Evolutionary conservation across 352 stramenopile genomes (phyloP), one percentile per base, ranked within the genome.

Genomic region (Globisporangium camurandrum): DNA sequence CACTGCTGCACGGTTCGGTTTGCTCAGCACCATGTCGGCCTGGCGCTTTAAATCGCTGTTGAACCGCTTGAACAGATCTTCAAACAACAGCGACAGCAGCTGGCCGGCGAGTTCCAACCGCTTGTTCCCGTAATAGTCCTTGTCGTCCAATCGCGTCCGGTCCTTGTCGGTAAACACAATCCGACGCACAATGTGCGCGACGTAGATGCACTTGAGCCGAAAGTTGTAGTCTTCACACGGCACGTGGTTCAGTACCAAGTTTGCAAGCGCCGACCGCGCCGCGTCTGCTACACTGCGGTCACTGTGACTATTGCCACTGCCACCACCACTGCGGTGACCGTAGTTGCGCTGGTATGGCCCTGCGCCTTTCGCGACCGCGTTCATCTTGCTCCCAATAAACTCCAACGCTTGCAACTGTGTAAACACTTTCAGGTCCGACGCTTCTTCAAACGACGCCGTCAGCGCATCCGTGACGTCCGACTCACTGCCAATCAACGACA

Each of bases 51-150:
- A 67, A 57, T 99, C 95, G 52, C 84, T 95, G 71, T 99, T 99
- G 70, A 99, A 99, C 24, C 96, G 83, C 75, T 98, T 98, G 71
- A 98, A 98, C 16, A 97, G 48, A 75, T 99, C 96, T 69, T 99
- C 97, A 77, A 99, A 99, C 14, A 99, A 75, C 37, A 99, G 69
- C 27, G 90, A 98, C 17, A 99, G 78, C 42, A 99, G 69, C 71
- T 98, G 97, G 23, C 97, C 97, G 10, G 96, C 96, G 22, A 99
- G 77, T 64, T 99, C 97, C n/a, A 99, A 69, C 46, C 97, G 85
- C 71, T 99, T 99, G 73, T 99, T 99, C 22, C 97, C 97, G 61
- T 99, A 99, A 71, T 99, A 99, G 71, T 99, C 97, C 68, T 99
- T 99, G 70, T 99, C 96, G 64, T 98, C 96, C 45, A 99, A 69